phyloP scores from a whole-genome alignment of 1,284 basidiomycete species.

The Tilletia caries region DNA sequence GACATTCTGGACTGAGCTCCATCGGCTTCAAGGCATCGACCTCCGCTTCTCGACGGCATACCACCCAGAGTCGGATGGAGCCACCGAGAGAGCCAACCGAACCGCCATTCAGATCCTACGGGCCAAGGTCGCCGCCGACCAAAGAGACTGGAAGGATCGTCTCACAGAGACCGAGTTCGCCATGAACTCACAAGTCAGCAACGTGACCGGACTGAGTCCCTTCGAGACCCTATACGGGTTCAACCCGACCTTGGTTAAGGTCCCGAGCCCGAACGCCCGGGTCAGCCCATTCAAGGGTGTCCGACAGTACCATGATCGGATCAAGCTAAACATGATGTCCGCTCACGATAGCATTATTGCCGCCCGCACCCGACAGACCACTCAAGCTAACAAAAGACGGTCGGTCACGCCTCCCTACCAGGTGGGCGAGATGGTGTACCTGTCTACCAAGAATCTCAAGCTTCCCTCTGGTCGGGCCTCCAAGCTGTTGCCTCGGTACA shows the following conservation, averaged over 20 bases:
- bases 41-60: conserved; percentile 42
- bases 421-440: not conserved
- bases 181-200: conserved; percentile 9
- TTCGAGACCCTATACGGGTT: conserved; percentile 1
- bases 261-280: not conserved
- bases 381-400: not conserved
- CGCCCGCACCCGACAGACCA: not conserved
- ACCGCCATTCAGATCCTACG: conserved; percentile 50
- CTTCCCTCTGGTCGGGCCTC: not conserved
- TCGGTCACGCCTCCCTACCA: not conserved
- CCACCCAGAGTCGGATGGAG: conserved; percentile 57
- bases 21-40: conserved; percentile 29
- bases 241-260: not conserved
- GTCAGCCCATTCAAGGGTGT: not conserved
- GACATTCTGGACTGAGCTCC: conserved; percentile 48
- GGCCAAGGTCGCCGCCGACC: conserved; percentile 24
- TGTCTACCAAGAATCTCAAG: conserved; percentile 1
- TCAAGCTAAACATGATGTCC: conserved; percentile 2
- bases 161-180: conserved; percentile 14
- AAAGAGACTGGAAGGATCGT: conserved; percentile 22
- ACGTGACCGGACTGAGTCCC: conserved; percentile 10
- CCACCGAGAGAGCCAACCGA: conserved; percentile 58
- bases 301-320: not conserved
- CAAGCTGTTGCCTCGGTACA: not conserved
- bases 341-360: conserved; percentile 4